phyloP scores from a whole-genome alignment of 441 rosid species.

The Aleurites moluccanus region DNA sequence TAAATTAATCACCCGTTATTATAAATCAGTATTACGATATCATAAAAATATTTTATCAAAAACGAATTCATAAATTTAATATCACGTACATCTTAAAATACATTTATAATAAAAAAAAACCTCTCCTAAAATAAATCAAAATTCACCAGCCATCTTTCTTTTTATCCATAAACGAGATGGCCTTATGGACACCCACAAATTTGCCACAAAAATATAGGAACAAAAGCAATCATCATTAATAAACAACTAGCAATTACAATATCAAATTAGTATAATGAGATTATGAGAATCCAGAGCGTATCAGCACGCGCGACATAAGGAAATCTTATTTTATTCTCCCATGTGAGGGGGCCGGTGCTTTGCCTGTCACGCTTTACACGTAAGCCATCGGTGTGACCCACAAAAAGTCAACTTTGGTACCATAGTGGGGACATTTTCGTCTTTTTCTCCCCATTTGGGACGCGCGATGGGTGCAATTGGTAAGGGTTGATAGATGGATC shows the following conservation, averaged over 20 bases:
- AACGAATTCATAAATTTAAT: too few species aligned
- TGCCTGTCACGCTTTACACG: conserved; percentile 4
- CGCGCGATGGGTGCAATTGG: background rate
- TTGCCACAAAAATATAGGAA: background rate
- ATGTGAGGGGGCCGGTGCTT: background rate
- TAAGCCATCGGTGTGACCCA: background rate
- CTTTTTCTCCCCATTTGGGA: background rate
- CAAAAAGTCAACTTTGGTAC: background rate
- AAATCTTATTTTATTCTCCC: background rate
- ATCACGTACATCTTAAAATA: too few species aligned
- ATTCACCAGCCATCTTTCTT: too few species aligned
- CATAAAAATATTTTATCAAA: too few species aligned
- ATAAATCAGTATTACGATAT: too few species aligned
- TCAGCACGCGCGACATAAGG: background rate
- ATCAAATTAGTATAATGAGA: background rate
- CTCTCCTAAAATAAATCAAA: too few species aligned
- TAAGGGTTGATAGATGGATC: background rate
- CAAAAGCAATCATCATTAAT: background rate
- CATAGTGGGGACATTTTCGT: background rate
- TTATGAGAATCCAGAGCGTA: background rate
- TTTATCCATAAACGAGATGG: background rate
- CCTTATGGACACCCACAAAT: background rate
- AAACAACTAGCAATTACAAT: background rate
- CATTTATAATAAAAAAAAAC: too few species aligned
- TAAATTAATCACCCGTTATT: too few species aligned